Evolutionary conservation across 1,284 basidiomycete genomes (phyloP).

Genomic region (Naganishia sp.): DNA sequence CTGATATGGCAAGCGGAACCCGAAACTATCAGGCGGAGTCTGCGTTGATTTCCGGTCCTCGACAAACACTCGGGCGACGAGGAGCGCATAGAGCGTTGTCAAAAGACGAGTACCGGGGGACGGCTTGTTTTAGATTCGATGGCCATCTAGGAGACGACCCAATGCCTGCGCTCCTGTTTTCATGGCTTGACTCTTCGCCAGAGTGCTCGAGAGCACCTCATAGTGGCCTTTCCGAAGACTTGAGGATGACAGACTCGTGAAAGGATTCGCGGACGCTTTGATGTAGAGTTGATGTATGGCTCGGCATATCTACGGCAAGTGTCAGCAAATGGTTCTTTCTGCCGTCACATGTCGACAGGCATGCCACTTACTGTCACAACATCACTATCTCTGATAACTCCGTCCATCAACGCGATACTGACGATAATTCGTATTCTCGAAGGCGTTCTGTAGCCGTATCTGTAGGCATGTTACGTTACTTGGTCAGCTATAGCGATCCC

Average conservation of each 20-base stretch:
- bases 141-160: conserved; percentile 45
- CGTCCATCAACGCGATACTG: conserved; percentile 52
- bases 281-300: conserved; percentile 51
- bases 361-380: conserved; percentile 45
- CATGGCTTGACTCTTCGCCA: conserved; percentile 43
- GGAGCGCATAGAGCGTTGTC: conserved; percentile 23
- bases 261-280: conserved; percentile 47
- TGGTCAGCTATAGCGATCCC: background rate
- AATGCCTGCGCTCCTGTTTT: conserved; percentile 43
- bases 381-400: conserved; percentile 53
- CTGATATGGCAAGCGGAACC: background rate
- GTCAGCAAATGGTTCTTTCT: background rate
- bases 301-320: conserved; percentile 45
- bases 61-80: conserved; percentile 11
- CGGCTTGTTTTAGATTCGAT: conserved; percentile 25
- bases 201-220: conserved; percentile 35
- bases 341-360: background rate
- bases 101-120: conserved; percentile 1
- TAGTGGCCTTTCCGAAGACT: conserved; percentile 9
- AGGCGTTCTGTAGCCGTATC: conserved; percentile 53
- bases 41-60: conserved; percentile 1
- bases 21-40: background rate
- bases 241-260: conserved; percentile 42
- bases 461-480: conserved; percentile 26
- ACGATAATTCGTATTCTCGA: conserved; percentile 51